A percentile compares a stretch with the other conserved stretches of the same genome.
Evolutionary conservation across 352 stramenopile genomes (phyloP).

Genomic region (Phytophthora crassamura): DNA sequence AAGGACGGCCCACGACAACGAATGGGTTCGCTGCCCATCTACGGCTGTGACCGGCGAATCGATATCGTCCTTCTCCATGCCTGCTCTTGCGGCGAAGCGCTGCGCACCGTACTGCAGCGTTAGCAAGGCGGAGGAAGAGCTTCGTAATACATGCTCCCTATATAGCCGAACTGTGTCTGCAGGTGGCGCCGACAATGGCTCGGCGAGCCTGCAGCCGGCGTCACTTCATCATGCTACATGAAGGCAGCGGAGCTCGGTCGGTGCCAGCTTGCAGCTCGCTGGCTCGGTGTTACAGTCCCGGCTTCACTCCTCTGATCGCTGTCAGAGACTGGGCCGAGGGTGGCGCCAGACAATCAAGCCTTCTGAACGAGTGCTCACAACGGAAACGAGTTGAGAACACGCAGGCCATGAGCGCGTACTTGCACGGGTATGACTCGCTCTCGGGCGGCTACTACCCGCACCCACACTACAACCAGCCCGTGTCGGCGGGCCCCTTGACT

Average conservation of each 20-base stretch:
- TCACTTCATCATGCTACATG: too few relatives aligned
- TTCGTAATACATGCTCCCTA: background rate
- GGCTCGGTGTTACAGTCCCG: background rate
- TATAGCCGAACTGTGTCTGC: background rate
- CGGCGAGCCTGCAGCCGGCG: too few relatives aligned
- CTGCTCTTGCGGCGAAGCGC: too few relatives aligned
- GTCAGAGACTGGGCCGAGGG: conserved; percentile 6
- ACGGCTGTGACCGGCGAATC: background rate
- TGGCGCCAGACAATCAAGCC: conserved; percentile 38
- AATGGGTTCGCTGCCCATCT: too few relatives aligned
- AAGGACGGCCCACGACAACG: too few relatives aligned
- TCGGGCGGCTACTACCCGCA: conserved; percentile 20
- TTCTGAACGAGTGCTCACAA: conserved; percentile 27
- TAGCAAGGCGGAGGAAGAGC: too few relatives aligned
- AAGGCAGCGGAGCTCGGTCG: too few relatives aligned
- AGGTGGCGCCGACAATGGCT: too few relatives aligned
- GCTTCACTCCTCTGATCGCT: too few relatives aligned
- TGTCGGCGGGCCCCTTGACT: conserved; percentile 17
- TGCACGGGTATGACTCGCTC: conserved; percentile 22
- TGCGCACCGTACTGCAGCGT: background rate
- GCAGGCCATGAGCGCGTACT: conserved; percentile 35
- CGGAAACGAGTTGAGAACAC: conserved; percentile 18
- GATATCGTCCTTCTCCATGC: too few relatives aligned
- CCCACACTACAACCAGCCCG: conserved; percentile 17
- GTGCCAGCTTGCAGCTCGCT: background rate